Base-by-base conservation (phyloP, 176 grass and related monocot genomes). In the Aegilops umbellulata region DNA sequence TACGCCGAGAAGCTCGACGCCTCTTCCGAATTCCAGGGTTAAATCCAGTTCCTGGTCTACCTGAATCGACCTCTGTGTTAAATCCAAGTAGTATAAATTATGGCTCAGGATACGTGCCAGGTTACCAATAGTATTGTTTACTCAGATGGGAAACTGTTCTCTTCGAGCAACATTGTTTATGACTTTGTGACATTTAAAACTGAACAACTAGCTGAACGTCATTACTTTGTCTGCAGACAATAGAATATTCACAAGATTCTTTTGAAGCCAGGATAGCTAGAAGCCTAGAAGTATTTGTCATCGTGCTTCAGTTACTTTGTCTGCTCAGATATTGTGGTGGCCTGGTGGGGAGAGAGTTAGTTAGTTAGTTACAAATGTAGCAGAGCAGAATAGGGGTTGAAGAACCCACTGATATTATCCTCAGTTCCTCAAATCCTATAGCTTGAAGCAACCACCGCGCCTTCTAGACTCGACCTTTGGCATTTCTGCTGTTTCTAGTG, bases 1-100 rank as follows among this genome's bases (percentile, higher is more conserved):
- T 94, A 92, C 88, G 80, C 84, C 55, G 96, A 95, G 84, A 98
- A 77, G 34, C 88, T 95, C 10, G 93, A 98, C 71, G 73, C 76
- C 7, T 84, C 93, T 2, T 94, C 92, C 32, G 9, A 79, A 88
- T 92, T 92, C 27, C 55, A 42, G 88, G 93, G 95, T 94, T 34
- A 2, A 27, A 23, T 66, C 25, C 27, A n/a, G 6, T 67, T 57
- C 51, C 30, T 42, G n/a, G 23, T 60, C 63, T 31, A 16, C 9
- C 17, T 16, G 10, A 66, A 24, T 77, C 22, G 15, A 70, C 29
- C 38, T 9, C 65, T 65, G 53, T 62, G 53, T 38, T 62, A 29
- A 84, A 76, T 76, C 53, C 41, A 42, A 51, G 10, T 49, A 74
- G 55, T 22, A 65, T 26, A 49, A 22, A 30, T 24, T 34, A 58